Evolutionary conservation across 768 basidiomycete species (phyloP).

Genomic region (Lyophyllum semitale): DNA sequence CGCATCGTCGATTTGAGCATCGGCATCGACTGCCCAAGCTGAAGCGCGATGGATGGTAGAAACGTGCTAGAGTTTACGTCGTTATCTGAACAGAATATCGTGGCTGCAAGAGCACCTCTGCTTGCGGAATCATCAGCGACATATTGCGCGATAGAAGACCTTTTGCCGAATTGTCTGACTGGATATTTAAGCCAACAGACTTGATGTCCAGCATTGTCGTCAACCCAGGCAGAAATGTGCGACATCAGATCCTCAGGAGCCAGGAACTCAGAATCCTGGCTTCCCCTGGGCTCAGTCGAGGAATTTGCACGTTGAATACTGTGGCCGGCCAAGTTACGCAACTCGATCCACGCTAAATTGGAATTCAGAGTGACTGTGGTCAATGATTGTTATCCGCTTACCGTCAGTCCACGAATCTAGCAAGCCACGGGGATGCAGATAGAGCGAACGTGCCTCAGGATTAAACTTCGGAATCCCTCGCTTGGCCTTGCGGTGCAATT

Average conservation of each 20-base stretch:
- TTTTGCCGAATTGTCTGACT: slow-evolving; percentile 11
- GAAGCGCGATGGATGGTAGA: slow-evolving; percentile 13
- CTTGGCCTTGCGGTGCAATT: slow-evolving; percentile 15
- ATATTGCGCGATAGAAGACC: slow-evolving; percentile 11
- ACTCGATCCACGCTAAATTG: slow-evolving; percentile 12
- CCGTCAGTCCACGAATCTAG: slow-evolving; percentile 16
- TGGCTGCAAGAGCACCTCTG: slow-evolving; percentile 11
- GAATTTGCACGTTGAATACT: neutral
- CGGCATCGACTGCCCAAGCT: slow-evolving; percentile 16
- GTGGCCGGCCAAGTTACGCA: slow-evolving; percentile 4
- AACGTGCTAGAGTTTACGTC: slow-evolving; percentile 7
- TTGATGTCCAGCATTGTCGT: slow-evolving; percentile 11
- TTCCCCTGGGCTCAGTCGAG: neutral
- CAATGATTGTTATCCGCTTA: neutral
- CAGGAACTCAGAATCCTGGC: neutral
- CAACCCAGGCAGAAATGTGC: slow-evolving; percentile 13
- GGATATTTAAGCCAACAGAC: slow-evolving; percentile 19
- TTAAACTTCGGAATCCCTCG: slow-evolving; percentile 13
- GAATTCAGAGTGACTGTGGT: neutral
- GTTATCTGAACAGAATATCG: slow-evolving; percentile 4
- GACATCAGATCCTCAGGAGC: slow-evolving; percentile 13
- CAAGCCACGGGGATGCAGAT: slow-evolving; percentile 12
- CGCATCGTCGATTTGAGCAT: slow-evolving; percentile 15
- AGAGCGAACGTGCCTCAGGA: slow-evolving; percentile 11
- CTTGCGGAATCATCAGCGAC: slow-evolving; percentile 9